Conservation (phyloP, 768 basidiomycete genomes). For the Imleria badia region DNA sequence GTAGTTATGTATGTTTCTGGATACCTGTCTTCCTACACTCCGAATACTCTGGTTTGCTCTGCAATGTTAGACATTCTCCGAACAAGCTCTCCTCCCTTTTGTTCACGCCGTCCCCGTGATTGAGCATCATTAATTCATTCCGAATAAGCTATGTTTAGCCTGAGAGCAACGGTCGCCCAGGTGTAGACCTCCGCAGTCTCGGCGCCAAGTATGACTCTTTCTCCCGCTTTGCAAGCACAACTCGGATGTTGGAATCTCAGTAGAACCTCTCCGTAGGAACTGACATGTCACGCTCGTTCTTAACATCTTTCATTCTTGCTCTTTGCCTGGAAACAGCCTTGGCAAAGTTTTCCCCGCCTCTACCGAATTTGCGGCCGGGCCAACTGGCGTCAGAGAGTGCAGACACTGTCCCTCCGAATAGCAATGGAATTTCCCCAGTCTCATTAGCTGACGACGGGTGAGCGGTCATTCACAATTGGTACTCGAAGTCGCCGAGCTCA, state of each 20-base stretch:
- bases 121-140: background rate
- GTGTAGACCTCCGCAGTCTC: background rate
- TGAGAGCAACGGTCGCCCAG: background rate
- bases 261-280: conserved; percentile 7
- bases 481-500: conserved; percentile 2
- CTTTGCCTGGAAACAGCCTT: conserved; percentile 10
- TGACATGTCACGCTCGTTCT: conserved; percentile 23
- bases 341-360: background rate
- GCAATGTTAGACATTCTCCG: conserved; percentile 4
- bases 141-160: background rate
- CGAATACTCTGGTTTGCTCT: conserved; percentile 11
- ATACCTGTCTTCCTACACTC: conserved; percentile 34
- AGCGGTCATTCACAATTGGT: conserved; percentile 36
- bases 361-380: conserved; percentile 14
- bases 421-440: conserved; percentile 43
- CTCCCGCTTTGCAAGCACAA: background rate
- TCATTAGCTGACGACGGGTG: conserved; percentile 48
- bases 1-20: conserved; percentile 39
- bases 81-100: background rate
- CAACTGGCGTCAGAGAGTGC: conserved; percentile 10
- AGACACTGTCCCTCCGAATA: conserved; percentile 27
- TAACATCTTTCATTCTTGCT: conserved; percentile 3
- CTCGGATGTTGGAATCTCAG: conserved; percentile 21
- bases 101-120: background rate
- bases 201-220: background rate